Base-by-base conservation (phyloP, 768 basidiomycete species). In the Hydnomerulius pinastri region DNA sequence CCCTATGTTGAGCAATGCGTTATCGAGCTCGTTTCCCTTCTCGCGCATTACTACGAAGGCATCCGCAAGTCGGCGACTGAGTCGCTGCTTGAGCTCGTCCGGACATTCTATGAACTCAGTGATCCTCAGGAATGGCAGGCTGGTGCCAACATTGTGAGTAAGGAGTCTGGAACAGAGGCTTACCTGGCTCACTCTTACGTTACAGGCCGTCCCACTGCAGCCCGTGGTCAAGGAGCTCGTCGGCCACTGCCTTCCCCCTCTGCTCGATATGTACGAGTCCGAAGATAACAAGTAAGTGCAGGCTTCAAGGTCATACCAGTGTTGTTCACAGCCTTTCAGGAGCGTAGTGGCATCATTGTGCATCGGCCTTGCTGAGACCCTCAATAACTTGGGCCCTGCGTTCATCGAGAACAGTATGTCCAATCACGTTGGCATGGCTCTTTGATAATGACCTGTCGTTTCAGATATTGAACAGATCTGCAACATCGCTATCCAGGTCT, bases 41-140 rank as follows among this genome's bases (percentile, higher is more conserved):
- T 98, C 23, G 74, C 83, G 12, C 96, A 99, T 73, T 96, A 93
- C 71, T 98, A 98, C 69, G 96, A 98, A 68, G 97, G 96, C 25
- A 97, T 99, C 71, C 79, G 97, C 63, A 98, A 98, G 77, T 84
- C 89, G 39, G 87, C 94, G 20, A 86, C 89, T 5, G 87, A 92
- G 43, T 90, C 92, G 9, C 76, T 98, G 44, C 80, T 98, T 58
- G 85, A 91, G 63, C 87, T 94, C 64, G 80, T 97, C 56, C 80
- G 90, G 65, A 92, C 90, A 1, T 95, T 94, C 78, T 91, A 98
- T 68, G 90, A 93, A 33, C 76, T 98, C 48, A 86, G 86, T 47
- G 82, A 90, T 46, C 85, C 86, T 23, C 77, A 79, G 40, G 85
- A 93, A 47, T 98, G 95, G 95, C 73, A 78, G 50, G 77, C 94